Evolutionary conservation across 1,284 basidiomycete genomes (phyloP), one percentile per base, ranked within the genome.

Genomic region (Earliella scabrosa): DNA sequence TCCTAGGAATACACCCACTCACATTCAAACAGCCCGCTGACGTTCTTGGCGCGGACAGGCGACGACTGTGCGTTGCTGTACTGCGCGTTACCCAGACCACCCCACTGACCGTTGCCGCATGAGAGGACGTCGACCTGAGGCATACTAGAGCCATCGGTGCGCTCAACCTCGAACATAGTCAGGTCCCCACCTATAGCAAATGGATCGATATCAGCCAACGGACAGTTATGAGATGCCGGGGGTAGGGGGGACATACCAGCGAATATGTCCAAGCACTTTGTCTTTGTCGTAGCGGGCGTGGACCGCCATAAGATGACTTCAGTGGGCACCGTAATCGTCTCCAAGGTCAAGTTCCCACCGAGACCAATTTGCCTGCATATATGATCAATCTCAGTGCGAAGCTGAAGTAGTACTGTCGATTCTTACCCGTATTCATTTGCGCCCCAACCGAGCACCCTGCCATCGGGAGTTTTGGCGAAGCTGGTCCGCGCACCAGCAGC

Each of bases 21-120:
- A 91, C 92, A 96, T 80, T 95, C 94, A 24, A 84, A 75, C 24
- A 97, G 75, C 7, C 94, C 93, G 65, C 92, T 95, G 50, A 97
- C 81, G 43, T 84, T 87, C 75, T 89, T 94, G 20, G 93, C 88
- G 52, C 86, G 85, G 1, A 85, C 77, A 0, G 93, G 94, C 40
- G 79, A 78, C 29, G 86, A 82, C 62, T 90, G 88, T 0, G 87
- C 86, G 60, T 86, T 93, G 65, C 81, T 90, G 77, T 85, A 96
- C 41, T 82, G 71, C n/a, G 82, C 85, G 55, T 92, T 95, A 0
- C 95, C 96, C 3, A 98, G 80, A 3, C 91, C 89, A 11, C 96
- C 95, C 73, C 83, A 93, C 70, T 91, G 86, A 18, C 82, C 96
- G 78, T 87, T 93, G 0, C 96, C 96, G 61, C 87, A 90, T 46